These are phyloP conservation scores for Coleophoma eucalyptorum DNA, from an alignment of 2,329 filamentous ascomycete genomes.

Conservation along the genomic window DNA sequence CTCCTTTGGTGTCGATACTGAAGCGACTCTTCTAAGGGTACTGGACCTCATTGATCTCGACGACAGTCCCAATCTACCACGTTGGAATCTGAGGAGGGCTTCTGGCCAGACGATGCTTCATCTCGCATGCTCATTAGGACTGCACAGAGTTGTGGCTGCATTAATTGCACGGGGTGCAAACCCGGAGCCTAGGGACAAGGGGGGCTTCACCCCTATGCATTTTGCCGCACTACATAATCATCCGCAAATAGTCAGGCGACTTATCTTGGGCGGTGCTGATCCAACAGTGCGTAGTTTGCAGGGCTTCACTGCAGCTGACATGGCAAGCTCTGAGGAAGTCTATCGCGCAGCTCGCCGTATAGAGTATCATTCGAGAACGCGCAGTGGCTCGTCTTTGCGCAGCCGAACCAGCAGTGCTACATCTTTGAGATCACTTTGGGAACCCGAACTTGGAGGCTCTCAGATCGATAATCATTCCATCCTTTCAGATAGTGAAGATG, in stretches of 20 bases:
- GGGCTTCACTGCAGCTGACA: slow-evolving; percentile 67
- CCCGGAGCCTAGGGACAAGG: slow-evolving; percentile 69
- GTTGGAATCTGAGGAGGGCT: slow-evolving; percentile 59
- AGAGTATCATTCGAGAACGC: slow-evolving; percentile 60
- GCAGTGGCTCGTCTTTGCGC: slow-evolving; percentile 56
- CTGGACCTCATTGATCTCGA: slow-evolving; percentile 78
- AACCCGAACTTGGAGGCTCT: slow-evolving; percentile 39
- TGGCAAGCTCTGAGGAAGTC: slow-evolving; percentile 63
- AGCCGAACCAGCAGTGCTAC: slow-evolving; percentile 64
- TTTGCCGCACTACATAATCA: slow-evolving; percentile 76
- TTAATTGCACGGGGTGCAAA: slow-evolving; percentile 76
- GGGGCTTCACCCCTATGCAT: slow-evolving; percentile 79
- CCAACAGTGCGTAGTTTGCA: slow-evolving; percentile 65
- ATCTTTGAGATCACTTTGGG: slow-evolving; percentile 66
- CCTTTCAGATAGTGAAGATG: slow-evolving; percentile 37
- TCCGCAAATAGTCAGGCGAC: slow-evolving; percentile 68
- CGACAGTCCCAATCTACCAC: slow-evolving; percentile 64
- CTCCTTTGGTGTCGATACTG: slow-evolving; percentile 27
- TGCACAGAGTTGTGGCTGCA: slow-evolving; percentile 72
- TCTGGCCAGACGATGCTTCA: slow-evolving; percentile 81
- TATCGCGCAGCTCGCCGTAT: slow-evolving; percentile 59
- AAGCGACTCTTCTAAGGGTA: slow-evolving; percentile 57
- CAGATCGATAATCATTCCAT: slow-evolving; percentile 31
- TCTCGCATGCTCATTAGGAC: slow-evolving; percentile 70
- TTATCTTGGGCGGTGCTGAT: slow-evolving; percentile 72